phyloP scores from a whole-genome alignment of 345 rosid genomes.

The Durio zibethinus region DNA sequence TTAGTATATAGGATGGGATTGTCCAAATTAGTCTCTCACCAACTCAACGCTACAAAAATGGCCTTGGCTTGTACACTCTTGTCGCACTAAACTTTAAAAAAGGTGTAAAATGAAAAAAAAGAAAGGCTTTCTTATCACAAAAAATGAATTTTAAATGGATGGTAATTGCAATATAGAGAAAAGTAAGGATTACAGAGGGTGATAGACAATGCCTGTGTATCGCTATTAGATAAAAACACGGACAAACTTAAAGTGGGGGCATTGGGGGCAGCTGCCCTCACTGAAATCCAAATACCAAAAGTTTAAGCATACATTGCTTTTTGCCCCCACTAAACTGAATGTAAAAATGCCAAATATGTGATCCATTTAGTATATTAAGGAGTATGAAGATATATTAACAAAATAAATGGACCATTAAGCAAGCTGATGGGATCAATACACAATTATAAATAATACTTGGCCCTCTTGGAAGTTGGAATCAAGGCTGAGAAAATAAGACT shows the following conservation, averaged over 20 bases:
- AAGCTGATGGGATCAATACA: background rate
- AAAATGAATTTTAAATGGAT: too few relatives aligned
- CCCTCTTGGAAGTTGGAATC: background rate
- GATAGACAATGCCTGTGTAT: background rate
- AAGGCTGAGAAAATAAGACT: too few relatives aligned
- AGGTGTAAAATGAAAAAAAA: background rate
- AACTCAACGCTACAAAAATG: too few relatives aligned
- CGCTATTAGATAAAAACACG: too few relatives aligned
- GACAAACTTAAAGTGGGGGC: background rate
- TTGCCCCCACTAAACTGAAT: background rate
- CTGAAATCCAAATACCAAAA: too few relatives aligned
- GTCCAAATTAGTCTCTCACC: background rate
- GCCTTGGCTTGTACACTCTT: too few relatives aligned
- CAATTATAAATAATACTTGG: too few relatives aligned
- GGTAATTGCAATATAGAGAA: too few relatives aligned
- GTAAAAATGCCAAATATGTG: background rate
- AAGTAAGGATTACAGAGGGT: too few relatives aligned
- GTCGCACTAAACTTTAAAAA: background rate
- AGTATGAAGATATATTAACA: background rate
- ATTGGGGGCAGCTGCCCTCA: background rate
- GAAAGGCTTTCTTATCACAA: too few relatives aligned
- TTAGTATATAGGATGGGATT: background rate
- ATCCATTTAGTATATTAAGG: background rate
- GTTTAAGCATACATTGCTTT: too few relatives aligned
- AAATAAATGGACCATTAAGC: background rate